Base-by-base conservation (phyloP, 805 yeast genomes). In the Henningerozyma blattae region DNA sequence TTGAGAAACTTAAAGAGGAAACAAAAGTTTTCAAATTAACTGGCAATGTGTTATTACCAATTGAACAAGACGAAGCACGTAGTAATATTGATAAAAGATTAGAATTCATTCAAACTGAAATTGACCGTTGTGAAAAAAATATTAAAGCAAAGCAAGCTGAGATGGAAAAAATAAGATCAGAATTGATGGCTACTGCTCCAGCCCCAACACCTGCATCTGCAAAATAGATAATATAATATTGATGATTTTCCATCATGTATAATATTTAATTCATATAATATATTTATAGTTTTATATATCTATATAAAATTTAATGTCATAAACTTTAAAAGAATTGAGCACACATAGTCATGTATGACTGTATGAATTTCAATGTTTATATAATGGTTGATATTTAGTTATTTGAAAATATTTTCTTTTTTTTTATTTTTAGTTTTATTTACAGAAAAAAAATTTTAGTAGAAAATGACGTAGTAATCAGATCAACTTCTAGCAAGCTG, bases 11-110 rank as follows among this genome's bases (percentile, higher is more conserved):
- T 36, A 70, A 71, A 36, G 81, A 74, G 24, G 80, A 73, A 26
- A 68, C 93, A 13, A 82, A 81, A 46, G 75, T 91, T 18, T 91
- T 73, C 62, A 91, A 91, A 58, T 67, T 87, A 43, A 81, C 89
- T 18, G 98, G 98, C 1, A 94, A 95, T 5, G 86, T 89, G 4
- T 65, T 91, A 39, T 65, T 93, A 40, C 95, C 96, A 2, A 95
- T 89, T 50, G 95, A 86, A 35, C 70, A 71, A 39, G 54, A 54
- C 9, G 97, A 91, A 57, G 94, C 98, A 16, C 73, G 73, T 43
- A 45, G 72, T 48, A 89, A 89, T 49, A 95, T 91, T 24, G 72
- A 68, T 24, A 93, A 89, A 53, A 77, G 99, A 59, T 66, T 91
- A 29, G 95, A 86, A 53, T 93, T 83, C 48, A 91, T 91, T 31